Evolutionary conservation across 768 basidiomycete species (phyloP), one percentile per base, ranked within the genome.

Genomic region (Russula emetica): DNA sequence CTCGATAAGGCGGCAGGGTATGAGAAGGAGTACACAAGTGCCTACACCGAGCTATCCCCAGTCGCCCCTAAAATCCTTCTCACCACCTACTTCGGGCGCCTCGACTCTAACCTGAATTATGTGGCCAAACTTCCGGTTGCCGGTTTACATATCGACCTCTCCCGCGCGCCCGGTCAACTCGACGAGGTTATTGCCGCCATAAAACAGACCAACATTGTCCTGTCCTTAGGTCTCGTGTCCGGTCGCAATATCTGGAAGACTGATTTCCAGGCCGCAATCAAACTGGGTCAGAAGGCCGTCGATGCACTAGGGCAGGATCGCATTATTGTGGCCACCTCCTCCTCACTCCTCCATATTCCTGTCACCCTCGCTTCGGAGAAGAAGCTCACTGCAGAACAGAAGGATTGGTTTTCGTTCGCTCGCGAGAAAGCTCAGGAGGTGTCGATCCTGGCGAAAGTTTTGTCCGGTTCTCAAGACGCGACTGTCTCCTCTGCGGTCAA

Each of bases 231-330:
- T 77, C 76, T 98, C 66, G 91, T 99, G 68, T 98, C 97, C 51
- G 97, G 97, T 60, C 94, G 97, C 74, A 98, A 98, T 83, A 92
- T 99, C 80, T 99, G 97, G 97, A 99, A 98, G 86, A 88, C 85
- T 67, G 95, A 98, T 78, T 87, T 98, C 71, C 79, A 82, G 67
- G 86, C 85, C 60, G 87, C 92, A 62, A 83, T 94, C 78, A 87
- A 87, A 74, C 78, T 84, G 53, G 92, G 84, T 61, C 87, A 95
- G 79, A 89, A 87, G 76, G 94, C 92, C 53, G 79, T 97, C 70
- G 85, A 86, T 58, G 80, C 79, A 47, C 87, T 98, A 71, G 94
- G 95, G 63, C 77, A 82, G 66, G 87, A 91, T 66, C 92, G 94
- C 67, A 91, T 98, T 74, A 86, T 98, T 72, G 80, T 97, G 71